Evolutionary conservation across 768 basidiomycete genomes (phyloP).

Genomic region (Auricularia auricula-judae): DNA sequence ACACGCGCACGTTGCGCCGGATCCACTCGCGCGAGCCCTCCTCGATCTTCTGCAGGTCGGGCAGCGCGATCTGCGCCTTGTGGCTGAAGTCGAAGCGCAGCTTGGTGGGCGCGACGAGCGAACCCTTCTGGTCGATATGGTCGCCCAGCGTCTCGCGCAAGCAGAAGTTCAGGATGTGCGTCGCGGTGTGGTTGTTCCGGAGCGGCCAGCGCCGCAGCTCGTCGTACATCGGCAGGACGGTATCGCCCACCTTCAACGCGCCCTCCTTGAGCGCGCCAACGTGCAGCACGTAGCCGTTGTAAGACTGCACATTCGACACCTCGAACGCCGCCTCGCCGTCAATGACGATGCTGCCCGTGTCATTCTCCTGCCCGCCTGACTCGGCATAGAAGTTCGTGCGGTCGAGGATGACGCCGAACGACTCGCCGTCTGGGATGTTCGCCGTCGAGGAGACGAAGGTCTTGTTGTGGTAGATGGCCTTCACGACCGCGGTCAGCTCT

Average conservation of each 20-base stretch:
- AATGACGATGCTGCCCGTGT: constrained; percentile 89
- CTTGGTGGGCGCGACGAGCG: constrained; percentile 90
- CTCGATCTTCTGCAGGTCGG: constrained; percentile 79
- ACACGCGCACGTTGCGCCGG: constrained; percentile 78
- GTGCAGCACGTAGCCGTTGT: constrained; percentile 92
- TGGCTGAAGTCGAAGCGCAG: constrained; percentile 98
- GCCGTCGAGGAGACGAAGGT: constrained; percentile 59
- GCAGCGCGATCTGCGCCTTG: constrained; percentile 69
- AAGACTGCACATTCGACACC: constrained; percentile 87
- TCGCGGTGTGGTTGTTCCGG: constrained; percentile 96
- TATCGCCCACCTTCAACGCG: constrained; percentile 60
- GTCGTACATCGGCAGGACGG: constrained; percentile 84
- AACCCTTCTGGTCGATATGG: constrained; percentile 97
- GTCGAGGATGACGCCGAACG: constrained; percentile 84
- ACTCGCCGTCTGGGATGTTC: constrained; percentile 47
- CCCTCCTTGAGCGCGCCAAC: constrained; percentile 88
- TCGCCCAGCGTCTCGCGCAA: constrained; percentile 92
- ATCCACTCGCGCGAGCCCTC: constrained; percentile 82
- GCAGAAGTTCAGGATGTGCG: constrained; percentile 92
- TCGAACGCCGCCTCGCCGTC: constrained; percentile 88
- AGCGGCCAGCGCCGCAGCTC: constrained; percentile 95
- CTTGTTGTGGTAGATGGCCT: constrained; percentile 77
- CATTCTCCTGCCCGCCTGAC: constrained; percentile 93
- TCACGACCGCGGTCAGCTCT: constrained; percentile 57
- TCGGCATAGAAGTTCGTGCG: constrained; percentile 96